Conservation (phyloP, 768 basidiomycete genomes). For the Boletales sp. region DNA sequence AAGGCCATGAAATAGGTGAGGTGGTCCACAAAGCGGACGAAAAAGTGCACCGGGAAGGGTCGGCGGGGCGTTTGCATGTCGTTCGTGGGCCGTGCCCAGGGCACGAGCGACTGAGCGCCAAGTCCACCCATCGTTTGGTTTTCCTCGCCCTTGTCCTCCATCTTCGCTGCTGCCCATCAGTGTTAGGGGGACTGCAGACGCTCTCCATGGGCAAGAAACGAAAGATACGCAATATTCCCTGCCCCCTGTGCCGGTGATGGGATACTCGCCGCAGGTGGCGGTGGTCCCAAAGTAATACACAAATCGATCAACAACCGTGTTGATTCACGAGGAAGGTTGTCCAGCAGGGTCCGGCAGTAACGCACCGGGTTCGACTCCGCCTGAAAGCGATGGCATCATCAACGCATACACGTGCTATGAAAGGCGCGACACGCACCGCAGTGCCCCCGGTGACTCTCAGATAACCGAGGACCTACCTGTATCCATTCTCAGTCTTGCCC, state of each 20-base stretch:
- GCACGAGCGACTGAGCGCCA: conserved; percentile 8
- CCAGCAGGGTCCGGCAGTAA: conserved; percentile 85
- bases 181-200: conserved; percentile 40
- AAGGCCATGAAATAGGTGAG: conserved; percentile 71
- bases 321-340: conserved; percentile 80
- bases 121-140: conserved; percentile 34
- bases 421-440: conserved; percentile 75
- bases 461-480: conserved; percentile 77
- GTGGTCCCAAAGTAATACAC: conserved; percentile 64
- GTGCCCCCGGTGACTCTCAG: conserved; percentile 74
- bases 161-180: conserved; percentile 31
- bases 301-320: conserved; percentile 90
- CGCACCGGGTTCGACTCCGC: conserved; percentile 82
- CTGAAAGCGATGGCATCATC: conserved; percentile 35
- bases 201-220: conserved; percentile 71
- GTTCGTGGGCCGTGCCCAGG: conserved; percentile 16
- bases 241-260: conserved; percentile 21
- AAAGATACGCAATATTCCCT: conserved; percentile 63
- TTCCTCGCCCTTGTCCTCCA: conserved; percentile 16
- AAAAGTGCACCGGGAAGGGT: conserved; percentile 83
- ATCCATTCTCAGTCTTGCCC: conserved; percentile 41
- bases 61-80: conserved; percentile 36
- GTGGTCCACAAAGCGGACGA: conserved; percentile 93
- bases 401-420: too few relatives aligned
- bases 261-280: conserved; percentile 32